Evolutionary conservation across 306 rosid species (phyloP).

Genomic region (Citrullus colocynthis): DNA sequence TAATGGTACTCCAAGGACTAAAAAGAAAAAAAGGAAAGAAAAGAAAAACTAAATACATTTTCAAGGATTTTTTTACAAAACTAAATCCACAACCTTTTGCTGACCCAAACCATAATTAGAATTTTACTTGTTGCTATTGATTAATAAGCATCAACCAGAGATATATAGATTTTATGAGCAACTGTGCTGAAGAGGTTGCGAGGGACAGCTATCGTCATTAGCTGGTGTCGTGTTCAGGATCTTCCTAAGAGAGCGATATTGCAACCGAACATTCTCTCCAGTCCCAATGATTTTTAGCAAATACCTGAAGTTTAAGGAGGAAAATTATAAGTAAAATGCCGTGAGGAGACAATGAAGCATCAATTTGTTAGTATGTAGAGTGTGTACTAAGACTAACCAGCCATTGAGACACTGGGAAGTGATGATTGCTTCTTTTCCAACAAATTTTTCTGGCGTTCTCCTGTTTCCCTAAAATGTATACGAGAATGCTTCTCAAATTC

Average conservation of each 20-base stretch:
- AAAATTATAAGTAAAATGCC: neutral
- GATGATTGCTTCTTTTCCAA: conserved; percentile 97
- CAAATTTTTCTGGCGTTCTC: conserved; percentile 95
- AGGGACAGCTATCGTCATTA: conserved; percentile 28
- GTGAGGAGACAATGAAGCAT: neutral
- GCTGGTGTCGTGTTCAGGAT: conserved; percentile 25
- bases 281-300: conserved; percentile 74
- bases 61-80: neutral
- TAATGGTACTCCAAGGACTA: neutral
- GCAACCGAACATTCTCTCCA: conserved; percentile 86
- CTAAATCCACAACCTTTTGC: neutral
- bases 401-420: conserved; percentile 99
- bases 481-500: conserved; percentile 11
- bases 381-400: conserved; percentile 80
- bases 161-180: conserved; percentile 20
- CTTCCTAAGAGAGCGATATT: conserved; percentile 91
- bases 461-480: conserved; percentile 62
- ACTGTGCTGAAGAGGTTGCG: conserved; percentile 49
- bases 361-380: neutral
- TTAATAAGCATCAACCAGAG: neutral
- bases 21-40: neutral
- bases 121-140: neutral
- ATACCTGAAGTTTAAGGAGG: conserved; percentile 46
- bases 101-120: neutral
- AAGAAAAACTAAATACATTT: neutral